These are phyloP conservation scores for Cryptococcus jaspeensis DNA, from an alignment of 1,284 basidiomycete genomes.

Conservation along the genomic window DNA sequence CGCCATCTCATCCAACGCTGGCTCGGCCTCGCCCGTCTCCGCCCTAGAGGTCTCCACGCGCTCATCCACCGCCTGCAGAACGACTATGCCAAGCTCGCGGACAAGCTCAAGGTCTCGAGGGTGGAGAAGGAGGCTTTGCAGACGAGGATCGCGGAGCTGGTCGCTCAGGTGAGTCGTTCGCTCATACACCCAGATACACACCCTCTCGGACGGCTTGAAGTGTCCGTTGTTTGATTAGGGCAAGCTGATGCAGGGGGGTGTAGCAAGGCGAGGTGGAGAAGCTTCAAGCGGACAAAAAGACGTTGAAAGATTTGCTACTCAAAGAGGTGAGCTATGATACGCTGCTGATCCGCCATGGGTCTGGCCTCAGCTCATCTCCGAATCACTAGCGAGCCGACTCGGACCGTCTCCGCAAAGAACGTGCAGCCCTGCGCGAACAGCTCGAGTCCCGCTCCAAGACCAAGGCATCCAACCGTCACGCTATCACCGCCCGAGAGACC, in stretches of 20 bases:
- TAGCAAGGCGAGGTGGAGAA: neutral
- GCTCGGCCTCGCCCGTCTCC: too few relatives aligned
- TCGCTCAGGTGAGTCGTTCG: constrained; percentile 10
- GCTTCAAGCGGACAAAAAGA: neutral
- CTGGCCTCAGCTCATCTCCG: neutral
- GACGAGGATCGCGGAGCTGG: constrained; percentile 12
- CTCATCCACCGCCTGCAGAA: neutral
- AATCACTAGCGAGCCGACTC: constrained; percentile 2
- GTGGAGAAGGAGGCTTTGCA: constrained; percentile 14
- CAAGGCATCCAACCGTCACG: too few relatives aligned
- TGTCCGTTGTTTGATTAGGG: neutral
- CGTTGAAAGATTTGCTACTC: neutral
- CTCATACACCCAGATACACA: neutral
- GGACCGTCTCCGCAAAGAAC: constrained; percentile 8
- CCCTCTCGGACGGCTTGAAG: too few relatives aligned
- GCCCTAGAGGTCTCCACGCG: too few relatives aligned
- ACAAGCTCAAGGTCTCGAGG: constrained; percentile 15
- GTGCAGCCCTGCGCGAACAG: neutral
- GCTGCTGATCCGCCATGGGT: too few relatives aligned
- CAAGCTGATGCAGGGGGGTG: neutral
- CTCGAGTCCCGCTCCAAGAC: too few relatives aligned
- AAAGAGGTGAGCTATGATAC: constrained; percentile 3
- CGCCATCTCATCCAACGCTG: too few relatives aligned
- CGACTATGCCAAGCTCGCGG: constrained; percentile 11
- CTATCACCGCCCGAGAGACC: too few relatives aligned